These are phyloP conservation scores for Eremothecium coryli DNA, from an alignment of 1,139 yeast genomes.

Conservation along the genomic window DNA sequence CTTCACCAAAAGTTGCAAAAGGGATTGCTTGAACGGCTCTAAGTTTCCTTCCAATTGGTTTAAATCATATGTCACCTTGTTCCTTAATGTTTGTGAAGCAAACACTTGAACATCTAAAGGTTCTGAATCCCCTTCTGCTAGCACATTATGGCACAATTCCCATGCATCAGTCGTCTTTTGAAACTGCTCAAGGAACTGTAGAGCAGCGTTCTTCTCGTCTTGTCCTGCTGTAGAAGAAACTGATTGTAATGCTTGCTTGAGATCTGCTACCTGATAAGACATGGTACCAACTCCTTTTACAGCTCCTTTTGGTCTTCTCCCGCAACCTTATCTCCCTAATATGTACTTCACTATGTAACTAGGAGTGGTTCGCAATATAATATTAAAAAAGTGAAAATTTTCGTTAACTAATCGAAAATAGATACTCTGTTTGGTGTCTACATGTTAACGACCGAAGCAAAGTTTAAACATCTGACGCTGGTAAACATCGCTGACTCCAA, in stretches of 20 bases:
- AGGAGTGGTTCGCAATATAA: no score
- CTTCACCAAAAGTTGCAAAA: constrained; percentile 27
- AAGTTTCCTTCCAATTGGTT: constrained; percentile 66
- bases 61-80: constrained; percentile 77
- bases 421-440: no score
- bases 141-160: constrained; percentile 37
- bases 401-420: no score
- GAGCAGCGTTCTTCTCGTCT: constrained; percentile 26
- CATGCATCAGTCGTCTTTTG: constrained; percentile 74
- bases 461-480: no score
- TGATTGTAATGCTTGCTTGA: constrained; percentile 24
- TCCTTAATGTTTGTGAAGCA: constrained; percentile 83
- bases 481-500: no score
- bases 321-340: constrained; percentile 2
- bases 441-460: no score
- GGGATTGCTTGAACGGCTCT: constrained; percentile 40
- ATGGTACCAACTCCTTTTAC: constrained; percentile 7
- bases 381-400: no score
- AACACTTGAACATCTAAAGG: constrained; percentile 57
- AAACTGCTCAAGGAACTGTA: constrained; percentile 58
- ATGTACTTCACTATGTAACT: no score
- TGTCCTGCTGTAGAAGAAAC: constrained; percentile 24
- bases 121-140: constrained; percentile 19
- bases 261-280: constrained; percentile 17
- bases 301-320: not conserved